These are phyloP conservation scores for Escovopsis weberi DNA, from an alignment of 2,329 filamentous ascomycete genomes.

Conservation along the genomic window DNA sequence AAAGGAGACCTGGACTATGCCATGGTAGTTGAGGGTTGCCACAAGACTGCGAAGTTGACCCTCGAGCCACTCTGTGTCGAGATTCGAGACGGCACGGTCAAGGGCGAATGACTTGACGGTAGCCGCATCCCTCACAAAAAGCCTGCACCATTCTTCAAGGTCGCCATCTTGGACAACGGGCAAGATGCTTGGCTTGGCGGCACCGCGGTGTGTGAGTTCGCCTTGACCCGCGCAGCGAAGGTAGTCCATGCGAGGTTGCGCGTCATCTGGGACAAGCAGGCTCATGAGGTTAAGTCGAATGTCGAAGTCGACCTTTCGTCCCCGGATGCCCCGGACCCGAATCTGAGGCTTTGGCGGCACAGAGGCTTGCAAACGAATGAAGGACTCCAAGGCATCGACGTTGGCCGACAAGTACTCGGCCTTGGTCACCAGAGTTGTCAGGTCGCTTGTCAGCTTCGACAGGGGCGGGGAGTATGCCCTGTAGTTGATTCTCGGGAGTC, in stretches of 20 bases:
- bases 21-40: constrained; percentile 34
- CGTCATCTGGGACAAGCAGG: constrained; percentile 34
- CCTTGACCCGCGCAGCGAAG: constrained; percentile 33
- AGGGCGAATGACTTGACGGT: constrained; percentile 34
- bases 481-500: constrained; percentile 35
- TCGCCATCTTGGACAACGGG: constrained; percentile 29
- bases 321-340: constrained; percentile 31
- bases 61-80: constrained; percentile 40
- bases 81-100: constrained; percentile 37
- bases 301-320: constrained; percentile 34
- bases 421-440: constrained; percentile 30
- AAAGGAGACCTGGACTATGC: constrained; percentile 33
- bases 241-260: constrained; percentile 34
- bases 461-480: constrained; percentile 36
- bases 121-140: constrained; percentile 30
- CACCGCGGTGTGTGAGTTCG: constrained; percentile 36
- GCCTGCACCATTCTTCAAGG: constrained; percentile 34
- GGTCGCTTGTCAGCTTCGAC: constrained; percentile 36
- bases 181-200: constrained; percentile 24
- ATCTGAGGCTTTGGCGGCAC: constrained; percentile 42
- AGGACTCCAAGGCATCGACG: constrained; percentile 27
- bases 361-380: constrained; percentile 33
- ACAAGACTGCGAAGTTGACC: constrained; percentile 38
- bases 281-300: constrained; percentile 40
- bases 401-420: constrained; percentile 34